These are phyloP conservation scores for Spirogloea muscicola DNA, from an alignment of 139 green algal species.

Conservation along the genomic window DNA sequence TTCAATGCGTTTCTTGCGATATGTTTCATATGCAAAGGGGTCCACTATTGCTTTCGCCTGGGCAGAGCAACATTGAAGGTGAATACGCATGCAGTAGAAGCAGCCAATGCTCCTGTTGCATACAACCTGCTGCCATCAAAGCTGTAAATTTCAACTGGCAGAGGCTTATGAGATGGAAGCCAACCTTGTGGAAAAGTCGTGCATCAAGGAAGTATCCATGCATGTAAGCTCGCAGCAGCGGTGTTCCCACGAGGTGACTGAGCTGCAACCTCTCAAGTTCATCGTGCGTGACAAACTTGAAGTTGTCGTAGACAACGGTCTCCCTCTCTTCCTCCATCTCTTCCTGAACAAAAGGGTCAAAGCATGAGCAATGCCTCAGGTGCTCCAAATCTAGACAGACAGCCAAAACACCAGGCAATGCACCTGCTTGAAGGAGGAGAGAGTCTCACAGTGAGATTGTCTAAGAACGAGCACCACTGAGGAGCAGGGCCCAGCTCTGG, in stretches of 20 bases:
- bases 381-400: neutral
- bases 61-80: neutral
- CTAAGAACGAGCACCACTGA: constrained; percentile 91
- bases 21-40: constrained; percentile 87
- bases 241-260: constrained; percentile 83
- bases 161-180: too few relatives aligned
- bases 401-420: neutral
- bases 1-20: constrained; percentile 73
- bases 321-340: constrained; percentile 84
- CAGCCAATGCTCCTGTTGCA: too few relatives aligned
- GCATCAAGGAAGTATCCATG: constrained; percentile 98
- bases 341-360: constrained; percentile 56
- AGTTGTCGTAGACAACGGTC: constrained; percentile 92
- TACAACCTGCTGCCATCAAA: too few relatives aligned
- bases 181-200: constrained; percentile 83
- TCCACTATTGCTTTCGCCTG: constrained; percentile 61
- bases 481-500: constrained; percentile 86
- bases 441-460: constrained; percentile 73
- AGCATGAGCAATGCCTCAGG: neutral
- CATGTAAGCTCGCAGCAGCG: constrained; percentile 94
- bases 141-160: neutral
- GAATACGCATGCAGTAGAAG: neutral
- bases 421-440: neutral
- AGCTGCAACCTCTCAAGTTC: constrained; percentile 80
- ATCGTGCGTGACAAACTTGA: constrained; percentile 79